Evolutionary conservation across 2,329 filamentous ascomycete species (phyloP), one percentile per base, ranked within the genome.

Genomic region (Colletotrichum lindemuthianum): DNA sequence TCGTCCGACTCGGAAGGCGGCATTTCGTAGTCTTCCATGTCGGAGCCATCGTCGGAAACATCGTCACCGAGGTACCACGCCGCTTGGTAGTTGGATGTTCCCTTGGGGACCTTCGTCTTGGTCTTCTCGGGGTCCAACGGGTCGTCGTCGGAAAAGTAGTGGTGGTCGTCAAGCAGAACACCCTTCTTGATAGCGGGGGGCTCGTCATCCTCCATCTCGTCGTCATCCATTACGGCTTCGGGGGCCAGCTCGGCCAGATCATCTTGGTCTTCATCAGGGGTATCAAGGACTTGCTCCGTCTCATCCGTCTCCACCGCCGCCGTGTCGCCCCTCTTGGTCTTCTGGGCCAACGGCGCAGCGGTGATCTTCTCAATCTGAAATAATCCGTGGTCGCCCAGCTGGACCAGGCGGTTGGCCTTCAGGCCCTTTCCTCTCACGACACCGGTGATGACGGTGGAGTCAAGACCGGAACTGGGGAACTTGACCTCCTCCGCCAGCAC

Each of bases 141-240:
- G 57, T 96, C 90, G 50, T 96, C 93, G 47, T 98, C 95, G 0
- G 94, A 94, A 74, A 98, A 99, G 77, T 99, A 99, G 75, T 98
- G 95, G 76, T 99, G 95, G 69, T 98, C 95, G 70, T 99, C 96
- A 9, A 99, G 84, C 44, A 99, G 81, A 1, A 99, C 96, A 68
- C 95, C 96, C 78, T 95, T 97, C 73, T 90, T 89, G 71, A 77
- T 75, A 52, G 77, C 76, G 24, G 83, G 79, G 4, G 82, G 83
- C 71, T 68, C 78, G 8, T 72, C 71, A 61, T 75, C 76, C 36
- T 74, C 72, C 68, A 76, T 78, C 13, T 80, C 79, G 24, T 87
- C 86, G 24, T 88, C 85, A 32, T 77, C 78, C 63, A 87, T 82
- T 3, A 89, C 86, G 72, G 95, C 93, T 74, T 98, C 95, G 0